Evolutionary conservation across 345 rosid genomes (phyloP).

Genomic region (Erucastrum elatum): DNA sequence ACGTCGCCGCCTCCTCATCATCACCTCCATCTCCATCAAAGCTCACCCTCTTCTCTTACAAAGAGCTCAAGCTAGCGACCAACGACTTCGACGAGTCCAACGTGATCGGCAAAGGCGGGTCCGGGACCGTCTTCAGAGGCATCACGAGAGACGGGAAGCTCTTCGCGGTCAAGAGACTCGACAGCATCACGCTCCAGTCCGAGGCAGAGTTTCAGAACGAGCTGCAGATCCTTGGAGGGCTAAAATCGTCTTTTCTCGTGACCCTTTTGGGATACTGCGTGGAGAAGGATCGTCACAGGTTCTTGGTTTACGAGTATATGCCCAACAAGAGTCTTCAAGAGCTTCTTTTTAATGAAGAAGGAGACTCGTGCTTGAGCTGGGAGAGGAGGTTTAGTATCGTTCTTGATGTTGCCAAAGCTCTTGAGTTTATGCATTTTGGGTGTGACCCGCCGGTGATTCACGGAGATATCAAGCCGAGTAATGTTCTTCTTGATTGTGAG

Average conservation of each 20-base stretch:
- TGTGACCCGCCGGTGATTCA: conserved; percentile 97
- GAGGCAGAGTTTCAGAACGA: conserved; percentile 95
- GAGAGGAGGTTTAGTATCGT: conserved; percentile 63
- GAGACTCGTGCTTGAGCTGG: conserved; percentile 63
- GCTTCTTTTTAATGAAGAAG: conserved; percentile 59
- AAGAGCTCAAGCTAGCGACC: conserved; percentile 75
- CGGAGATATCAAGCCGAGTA: conserved; percentile 95
- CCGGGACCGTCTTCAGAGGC: conserved; percentile 91
- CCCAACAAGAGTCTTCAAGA: conserved; percentile 93
- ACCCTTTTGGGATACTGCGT: conserved; percentile 81
- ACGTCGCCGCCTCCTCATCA: neutral
- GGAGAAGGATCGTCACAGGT: conserved; percentile 64
- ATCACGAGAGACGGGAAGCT: conserved; percentile 72
- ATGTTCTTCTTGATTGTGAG: conserved; percentile 84
- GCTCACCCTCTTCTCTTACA: conserved; percentile 74
- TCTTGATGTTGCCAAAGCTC: conserved; percentile 84
- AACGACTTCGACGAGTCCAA: conserved; percentile 66
- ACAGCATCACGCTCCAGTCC: conserved; percentile 58
- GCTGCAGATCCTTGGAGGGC: conserved; percentile 89
- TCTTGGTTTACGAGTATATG: conserved; percentile 92
- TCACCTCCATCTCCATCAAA: conserved; percentile 52
- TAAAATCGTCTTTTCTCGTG: conserved; percentile 76
- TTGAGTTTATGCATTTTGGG: conserved; percentile 80
- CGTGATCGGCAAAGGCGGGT: conserved; percentile 91
- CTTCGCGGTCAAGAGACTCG: conserved; percentile 82